phyloP scores from a whole-genome alignment of 148 eudicot genomes.

The Amaranthus cruentus region DNA sequence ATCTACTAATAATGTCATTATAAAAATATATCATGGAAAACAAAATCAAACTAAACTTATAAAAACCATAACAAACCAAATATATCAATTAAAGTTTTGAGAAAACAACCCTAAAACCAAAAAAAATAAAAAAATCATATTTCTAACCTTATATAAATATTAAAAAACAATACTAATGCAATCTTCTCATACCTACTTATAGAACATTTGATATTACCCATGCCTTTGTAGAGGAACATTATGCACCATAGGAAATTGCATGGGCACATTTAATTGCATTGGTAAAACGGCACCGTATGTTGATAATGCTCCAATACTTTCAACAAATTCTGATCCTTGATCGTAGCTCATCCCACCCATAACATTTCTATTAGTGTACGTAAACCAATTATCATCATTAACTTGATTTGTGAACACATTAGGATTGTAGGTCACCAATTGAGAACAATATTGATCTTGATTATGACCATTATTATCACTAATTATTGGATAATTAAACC shows the following conservation, averaged over 20 bases:
- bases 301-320: not conserved
- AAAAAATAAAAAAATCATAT: no score
- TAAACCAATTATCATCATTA: not conserved
- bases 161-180: no score
- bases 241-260: conserved; percentile 8
- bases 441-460: not conserved
- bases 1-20: no score
- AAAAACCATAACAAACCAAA: no score
- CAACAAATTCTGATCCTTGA: conserved; percentile 8
- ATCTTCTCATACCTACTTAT: not conserved
- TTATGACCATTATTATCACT: not conserved
- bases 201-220: conserved; percentile 7
- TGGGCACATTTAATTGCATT: conserved; percentile 21
- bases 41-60: no score
- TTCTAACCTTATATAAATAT: no score
- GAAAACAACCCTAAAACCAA: no score
- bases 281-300: conserved; percentile 13
- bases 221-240: conserved; percentile 5
- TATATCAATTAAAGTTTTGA: no score
- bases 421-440: conserved; percentile 15
- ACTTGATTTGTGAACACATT: conserved; percentile 7
- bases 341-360: conserved; percentile 11
- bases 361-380: conserved; percentile 24
- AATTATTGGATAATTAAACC: conserved; percentile 12
- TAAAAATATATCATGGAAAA: no score